Evolutionary conservation across 23 red algal species (phyloP).

Genomic region (Gracilaria domingensis): DNA sequence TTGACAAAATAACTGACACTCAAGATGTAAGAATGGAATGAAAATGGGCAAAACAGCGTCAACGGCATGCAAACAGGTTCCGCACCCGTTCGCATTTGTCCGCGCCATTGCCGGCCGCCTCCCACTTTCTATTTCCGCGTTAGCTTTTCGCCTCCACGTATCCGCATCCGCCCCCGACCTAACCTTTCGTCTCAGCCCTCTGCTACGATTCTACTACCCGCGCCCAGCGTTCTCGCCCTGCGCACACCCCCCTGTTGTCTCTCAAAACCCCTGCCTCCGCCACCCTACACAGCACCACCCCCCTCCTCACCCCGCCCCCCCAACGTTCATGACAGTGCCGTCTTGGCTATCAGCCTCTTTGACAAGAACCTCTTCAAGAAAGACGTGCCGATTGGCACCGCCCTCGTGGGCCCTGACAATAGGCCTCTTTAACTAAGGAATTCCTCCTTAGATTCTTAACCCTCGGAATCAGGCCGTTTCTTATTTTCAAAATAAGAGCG

Average conservation of each 20-base stretch:
- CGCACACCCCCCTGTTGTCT: background rate
- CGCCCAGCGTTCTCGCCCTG: background rate
- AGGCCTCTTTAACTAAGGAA: too few species aligned
- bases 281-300: background rate
- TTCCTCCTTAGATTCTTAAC: too few species aligned
- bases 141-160: background rate
- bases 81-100: constrained; percentile 13
- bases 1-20: background rate
- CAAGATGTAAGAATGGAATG: background rate
- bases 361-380: too few species aligned
- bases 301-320: background rate
- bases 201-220: background rate
- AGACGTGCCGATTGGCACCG: too few species aligned
- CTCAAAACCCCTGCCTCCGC: too few species aligned
- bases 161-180: background rate
- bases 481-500: too few species aligned
- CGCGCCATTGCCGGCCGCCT: background rate
- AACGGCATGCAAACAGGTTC: constrained; percentile 29
- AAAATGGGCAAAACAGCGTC: background rate
- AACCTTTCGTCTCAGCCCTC: background rate
- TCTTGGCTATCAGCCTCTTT: too few species aligned
- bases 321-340: too few species aligned
- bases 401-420: too few species aligned
- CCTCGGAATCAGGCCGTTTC: too few species aligned
- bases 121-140: background rate